phyloP scores from a whole-genome alignment of 441 rosid species.

The Melastoma candidum region DNA sequence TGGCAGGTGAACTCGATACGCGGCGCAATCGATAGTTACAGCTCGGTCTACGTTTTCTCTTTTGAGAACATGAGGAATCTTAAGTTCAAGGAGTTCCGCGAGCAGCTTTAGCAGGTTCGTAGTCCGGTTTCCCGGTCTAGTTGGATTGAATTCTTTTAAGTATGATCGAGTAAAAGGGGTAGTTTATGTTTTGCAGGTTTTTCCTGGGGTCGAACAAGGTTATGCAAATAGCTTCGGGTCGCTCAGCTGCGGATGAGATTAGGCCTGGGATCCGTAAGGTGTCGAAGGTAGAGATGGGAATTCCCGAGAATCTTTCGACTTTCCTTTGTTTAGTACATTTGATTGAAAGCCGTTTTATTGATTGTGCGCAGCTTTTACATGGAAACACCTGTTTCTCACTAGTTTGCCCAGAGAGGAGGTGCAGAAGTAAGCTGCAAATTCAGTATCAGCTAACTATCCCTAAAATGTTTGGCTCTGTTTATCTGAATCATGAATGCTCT shows the following conservation, averaged over 20 bases:
- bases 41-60: conserved; percentile 64
- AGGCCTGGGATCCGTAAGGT: conserved; percentile 62
- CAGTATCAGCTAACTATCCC: background rate
- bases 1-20: conserved; percentile 53
- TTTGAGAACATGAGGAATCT: conserved; percentile 96
- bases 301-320: background rate
- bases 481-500: no score
- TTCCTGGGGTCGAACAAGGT: conserved; percentile 97
- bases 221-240: conserved; percentile 92
- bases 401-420: conserved; percentile 83
- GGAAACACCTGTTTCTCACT: conserved; percentile 79
- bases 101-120: conserved; percentile 75
- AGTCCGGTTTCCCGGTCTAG: background rate
- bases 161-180: no score
- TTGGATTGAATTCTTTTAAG: no score
- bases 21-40: conserved; percentile 53
- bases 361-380: conserved; percentile 42
- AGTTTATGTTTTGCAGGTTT: conserved; percentile 35
- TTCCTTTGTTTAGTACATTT: background rate
- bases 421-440: conserved; percentile 43
- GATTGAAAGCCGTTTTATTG: background rate
- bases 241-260: conserved; percentile 74
- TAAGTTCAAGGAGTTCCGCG: conserved; percentile 89
- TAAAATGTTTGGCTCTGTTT: no score
- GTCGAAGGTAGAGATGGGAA: conserved; percentile 47